Evolutionary conservation across 2,329 filamentous ascomycete genomes (phyloP).

Genomic region (Cytospora leucostoma): DNA sequence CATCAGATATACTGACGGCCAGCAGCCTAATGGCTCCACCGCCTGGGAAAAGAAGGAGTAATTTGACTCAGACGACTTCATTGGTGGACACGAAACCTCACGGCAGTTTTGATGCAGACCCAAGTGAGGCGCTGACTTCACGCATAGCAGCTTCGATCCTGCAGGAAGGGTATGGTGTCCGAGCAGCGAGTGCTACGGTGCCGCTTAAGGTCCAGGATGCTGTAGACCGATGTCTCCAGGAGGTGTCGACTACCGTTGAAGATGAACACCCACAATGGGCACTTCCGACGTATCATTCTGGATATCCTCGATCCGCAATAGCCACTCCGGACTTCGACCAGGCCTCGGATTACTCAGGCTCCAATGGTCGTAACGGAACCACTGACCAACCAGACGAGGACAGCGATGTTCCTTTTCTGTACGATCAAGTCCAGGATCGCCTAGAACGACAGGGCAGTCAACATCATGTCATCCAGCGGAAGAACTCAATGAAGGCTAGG

Average conservation of each 20-base stretch:
- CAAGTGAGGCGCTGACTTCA: conserved; percentile 22
- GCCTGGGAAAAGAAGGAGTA: conserved; percentile 21
- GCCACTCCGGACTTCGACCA: conserved; percentile 5
- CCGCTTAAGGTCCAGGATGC: conserved; percentile 13
- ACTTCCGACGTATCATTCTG: conserved; percentile 2
- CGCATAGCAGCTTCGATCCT: conserved; percentile 23
- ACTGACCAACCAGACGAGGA: conserved; percentile 5
- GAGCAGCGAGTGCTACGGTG: neutral
- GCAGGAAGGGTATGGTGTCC: conserved; percentile 17
- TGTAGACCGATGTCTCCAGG: conserved; percentile 7
- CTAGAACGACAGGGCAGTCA: neutral
- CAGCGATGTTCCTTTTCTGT: conserved; percentile 21
- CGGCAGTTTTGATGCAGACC: conserved; percentile 22
- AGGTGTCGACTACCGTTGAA: conserved; percentile 9
- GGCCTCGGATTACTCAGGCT: neutral
- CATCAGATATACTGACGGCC: conserved; percentile 10
- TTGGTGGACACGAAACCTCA: conserved; percentile 8
- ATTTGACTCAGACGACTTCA: conserved; percentile 13
- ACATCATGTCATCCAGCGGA: neutral
- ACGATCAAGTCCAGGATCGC: conserved; percentile 10
- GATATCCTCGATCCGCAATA: neutral
- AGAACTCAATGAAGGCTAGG: neutral
- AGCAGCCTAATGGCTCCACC: conserved; percentile 26
- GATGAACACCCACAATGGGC: conserved; percentile 15
- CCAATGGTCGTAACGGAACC: neutral